Conservation (phyloP, 495 filamentous ascomycete genomes). For the Penicillium lagena region DNA sequence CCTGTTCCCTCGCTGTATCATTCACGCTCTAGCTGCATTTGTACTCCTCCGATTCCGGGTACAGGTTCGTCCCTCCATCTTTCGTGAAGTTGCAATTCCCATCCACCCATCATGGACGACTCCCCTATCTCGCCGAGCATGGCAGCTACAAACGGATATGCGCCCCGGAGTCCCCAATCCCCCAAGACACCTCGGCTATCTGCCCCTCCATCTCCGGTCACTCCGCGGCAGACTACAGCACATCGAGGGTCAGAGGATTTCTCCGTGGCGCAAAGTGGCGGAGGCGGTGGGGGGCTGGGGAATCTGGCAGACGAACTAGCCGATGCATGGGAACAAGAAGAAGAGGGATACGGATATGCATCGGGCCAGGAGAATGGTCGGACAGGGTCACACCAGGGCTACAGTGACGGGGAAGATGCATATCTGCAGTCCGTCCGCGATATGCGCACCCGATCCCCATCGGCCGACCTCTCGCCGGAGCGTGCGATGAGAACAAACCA, state of each 20-base stretch:
- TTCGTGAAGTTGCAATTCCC: conserved; percentile 59
- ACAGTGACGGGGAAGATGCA: conserved; percentile 28
- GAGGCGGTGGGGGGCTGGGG: conserved; percentile 55
- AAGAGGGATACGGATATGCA: conserved; percentile 39
- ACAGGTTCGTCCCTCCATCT: conserved; percentile 39
- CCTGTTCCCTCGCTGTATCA: no score
- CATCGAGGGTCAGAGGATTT: conserved; percentile 37
- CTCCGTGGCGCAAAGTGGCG: conserved; percentile 29
- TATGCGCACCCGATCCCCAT: conserved; percentile 23
- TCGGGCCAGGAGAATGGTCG: conserved; percentile 34
- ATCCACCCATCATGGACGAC: conserved; percentile 56
- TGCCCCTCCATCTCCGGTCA: conserved; percentile 52
- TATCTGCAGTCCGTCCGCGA: conserved; percentile 20
- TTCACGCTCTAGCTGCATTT: no score
- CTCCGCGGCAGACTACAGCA: conserved; percentile 48
- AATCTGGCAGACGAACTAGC: conserved; percentile 75
- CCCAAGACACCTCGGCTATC: conserved; percentile 46
- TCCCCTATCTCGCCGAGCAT: conserved; percentile 39
- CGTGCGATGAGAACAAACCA: conserved; percentile 17
- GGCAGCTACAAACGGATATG: conserved; percentile 27
- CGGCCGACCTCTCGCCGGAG: conserved; percentile 21
- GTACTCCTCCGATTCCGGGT: no score
- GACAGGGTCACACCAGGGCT: conserved; percentile 27
- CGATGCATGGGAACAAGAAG: conserved; percentile 56
- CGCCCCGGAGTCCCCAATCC: conserved; percentile 31